These are phyloP conservation scores for Coemansia sp. DNA, from an alignment of 192 early-diverging fungal genomes.

Conservation along the genomic window DNA sequence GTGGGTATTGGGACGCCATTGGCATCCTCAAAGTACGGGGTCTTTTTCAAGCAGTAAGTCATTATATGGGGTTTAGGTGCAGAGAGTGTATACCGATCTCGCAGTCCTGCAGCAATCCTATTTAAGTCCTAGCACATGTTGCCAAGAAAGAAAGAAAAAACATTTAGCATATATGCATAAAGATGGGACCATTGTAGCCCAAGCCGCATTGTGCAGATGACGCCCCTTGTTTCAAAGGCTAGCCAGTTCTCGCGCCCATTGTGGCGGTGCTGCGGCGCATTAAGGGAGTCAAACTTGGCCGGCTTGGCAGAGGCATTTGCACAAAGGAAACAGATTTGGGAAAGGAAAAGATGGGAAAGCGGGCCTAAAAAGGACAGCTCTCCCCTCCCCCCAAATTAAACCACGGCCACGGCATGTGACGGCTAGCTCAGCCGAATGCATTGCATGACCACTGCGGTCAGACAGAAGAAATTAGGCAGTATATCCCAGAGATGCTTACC, in stretches of 20 bases:
- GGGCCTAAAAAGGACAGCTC: not conserved
- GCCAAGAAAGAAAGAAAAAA: conserved; percentile 1
- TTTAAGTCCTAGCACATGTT: conserved; percentile 6
- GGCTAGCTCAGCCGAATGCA: too few relatives aligned
- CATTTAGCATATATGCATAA: conserved; percentile 16
- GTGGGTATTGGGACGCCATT: conserved; percentile 43
- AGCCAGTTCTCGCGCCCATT: conserved; percentile 6
- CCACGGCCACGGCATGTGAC: too few relatives aligned
- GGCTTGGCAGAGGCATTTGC: conserved; percentile 8
- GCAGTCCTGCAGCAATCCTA: conserved; percentile 11
- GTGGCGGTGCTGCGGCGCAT: not conserved
- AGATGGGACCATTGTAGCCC: conserved; percentile 12
- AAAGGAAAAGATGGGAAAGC: not conserved
- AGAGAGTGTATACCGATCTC: not conserved
- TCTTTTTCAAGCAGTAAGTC: conserved; percentile 49
- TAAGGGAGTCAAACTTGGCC: not conserved
- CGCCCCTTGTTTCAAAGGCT: not conserved
- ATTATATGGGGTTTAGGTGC: conserved; percentile 10
- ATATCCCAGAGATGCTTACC: too few relatives aligned
- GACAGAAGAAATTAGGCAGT: too few relatives aligned
- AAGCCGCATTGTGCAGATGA: conserved; percentile 9
- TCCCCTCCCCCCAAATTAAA: too few relatives aligned
- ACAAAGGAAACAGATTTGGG: conserved; percentile 4
- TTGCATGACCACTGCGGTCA: too few relatives aligned
- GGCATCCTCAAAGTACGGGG: conserved; percentile 42